A percentile compares a stretch with the other conserved stretches of the same genome.
Evolutionary conservation across 2,329 filamentous ascomycete species (phyloP).

Genomic region (Lachnellula suecica): DNA sequence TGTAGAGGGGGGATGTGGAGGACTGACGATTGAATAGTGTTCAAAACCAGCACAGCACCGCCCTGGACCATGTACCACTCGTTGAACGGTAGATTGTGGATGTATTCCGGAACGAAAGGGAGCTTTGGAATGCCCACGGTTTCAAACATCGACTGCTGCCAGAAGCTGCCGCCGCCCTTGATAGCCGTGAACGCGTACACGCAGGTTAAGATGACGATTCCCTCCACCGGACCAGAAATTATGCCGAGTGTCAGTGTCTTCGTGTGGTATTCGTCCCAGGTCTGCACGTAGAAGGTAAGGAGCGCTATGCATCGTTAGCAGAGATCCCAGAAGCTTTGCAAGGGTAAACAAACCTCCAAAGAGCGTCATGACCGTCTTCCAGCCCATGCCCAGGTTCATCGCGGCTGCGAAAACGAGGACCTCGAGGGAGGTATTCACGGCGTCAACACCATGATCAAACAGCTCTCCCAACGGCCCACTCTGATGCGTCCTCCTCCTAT

Average conservation of each 20-base stretch:
- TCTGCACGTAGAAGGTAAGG: slow-evolving; percentile 97
- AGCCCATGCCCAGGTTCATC: slow-evolving; percentile 90
- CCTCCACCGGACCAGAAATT: slow-evolving; percentile 93
- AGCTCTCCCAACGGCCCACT: slow-evolving; percentile 93
- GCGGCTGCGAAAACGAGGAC: slow-evolving; percentile 87
- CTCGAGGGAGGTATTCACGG: slow-evolving; percentile 92
- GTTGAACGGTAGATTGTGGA: slow-evolving; percentile 84
- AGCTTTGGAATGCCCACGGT: slow-evolving; percentile 64
- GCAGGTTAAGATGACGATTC: slow-evolving; percentile 77
- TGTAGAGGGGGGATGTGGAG: slow-evolving; percentile 22
- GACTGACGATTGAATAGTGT: slow-evolving; percentile 67
- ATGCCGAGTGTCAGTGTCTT: slow-evolving; percentile 91
- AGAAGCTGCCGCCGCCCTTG: slow-evolving; percentile 87
- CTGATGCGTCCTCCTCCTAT: slow-evolving; percentile 80
- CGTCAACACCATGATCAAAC: slow-evolving; percentile 97
- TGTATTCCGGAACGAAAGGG: slow-evolving; percentile 61
- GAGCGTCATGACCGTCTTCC: slow-evolving; percentile 80
- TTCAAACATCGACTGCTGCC: slow-evolving; percentile 83
- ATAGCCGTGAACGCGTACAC: slow-evolving; percentile 84
- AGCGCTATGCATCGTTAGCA: slow-evolving; percentile 54
- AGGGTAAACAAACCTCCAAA: slow-evolving; percentile 67
- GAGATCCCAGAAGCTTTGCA: neutral
- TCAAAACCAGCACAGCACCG: slow-evolving; percentile 75
- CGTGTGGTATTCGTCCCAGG: slow-evolving; percentile 99
- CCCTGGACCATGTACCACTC: slow-evolving; percentile 94